phyloP scores from a whole-genome alignment of 768 basidiomycete genomes.

The Boletus insuetus region DNA sequence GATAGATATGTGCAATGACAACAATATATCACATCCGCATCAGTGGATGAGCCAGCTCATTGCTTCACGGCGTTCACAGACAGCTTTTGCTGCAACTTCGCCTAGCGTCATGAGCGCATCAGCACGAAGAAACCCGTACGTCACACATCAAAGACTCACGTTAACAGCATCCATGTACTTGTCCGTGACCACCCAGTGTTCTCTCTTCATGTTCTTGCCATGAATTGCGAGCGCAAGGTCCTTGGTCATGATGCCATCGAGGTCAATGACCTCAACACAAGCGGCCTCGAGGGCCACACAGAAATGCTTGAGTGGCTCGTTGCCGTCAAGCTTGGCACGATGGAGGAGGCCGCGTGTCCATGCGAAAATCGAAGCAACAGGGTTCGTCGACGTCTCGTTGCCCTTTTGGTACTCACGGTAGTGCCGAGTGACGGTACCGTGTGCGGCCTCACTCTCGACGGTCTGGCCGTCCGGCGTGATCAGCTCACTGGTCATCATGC shows the following conservation, averaged over 20 bases:
- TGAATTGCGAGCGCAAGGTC: conserved; percentile 94
- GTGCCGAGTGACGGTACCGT: conserved; percentile 95
- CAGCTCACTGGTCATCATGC: conserved; percentile 98
- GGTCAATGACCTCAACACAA: conserved; percentile 89
- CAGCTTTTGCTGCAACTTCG: conserved; percentile 46
- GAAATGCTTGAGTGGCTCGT: conserved; percentile 70
- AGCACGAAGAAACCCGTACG: not conserved
- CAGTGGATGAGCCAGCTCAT: conserved; percentile 7
- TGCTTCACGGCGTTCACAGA: conserved; percentile 25
- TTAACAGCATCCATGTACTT: conserved; percentile 93
- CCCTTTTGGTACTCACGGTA: conserved; percentile 98
- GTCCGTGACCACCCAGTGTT: conserved; percentile 96
- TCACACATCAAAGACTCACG: conserved; percentile 42
- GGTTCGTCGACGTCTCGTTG: conserved; percentile 97
- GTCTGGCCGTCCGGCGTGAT: conserved; percentile 92
- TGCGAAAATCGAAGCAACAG: conserved; percentile 96
- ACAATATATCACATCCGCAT: conserved; percentile 10
- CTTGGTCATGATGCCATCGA: conserved; percentile 94
- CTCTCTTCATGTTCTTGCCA: conserved; percentile 85
- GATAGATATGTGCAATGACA: conserved; percentile 10
- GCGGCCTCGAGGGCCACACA: conserved; percentile 78
- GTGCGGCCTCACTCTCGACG: conserved; percentile 95
- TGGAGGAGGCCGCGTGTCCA: conserved; percentile 96
- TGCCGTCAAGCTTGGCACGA: conserved; percentile 89
- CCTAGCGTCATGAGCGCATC: conserved; percentile 28